Evolutionary conservation across 768 basidiomycete genomes (phyloP).

Genomic region (Amanita polypyramis): DNA sequence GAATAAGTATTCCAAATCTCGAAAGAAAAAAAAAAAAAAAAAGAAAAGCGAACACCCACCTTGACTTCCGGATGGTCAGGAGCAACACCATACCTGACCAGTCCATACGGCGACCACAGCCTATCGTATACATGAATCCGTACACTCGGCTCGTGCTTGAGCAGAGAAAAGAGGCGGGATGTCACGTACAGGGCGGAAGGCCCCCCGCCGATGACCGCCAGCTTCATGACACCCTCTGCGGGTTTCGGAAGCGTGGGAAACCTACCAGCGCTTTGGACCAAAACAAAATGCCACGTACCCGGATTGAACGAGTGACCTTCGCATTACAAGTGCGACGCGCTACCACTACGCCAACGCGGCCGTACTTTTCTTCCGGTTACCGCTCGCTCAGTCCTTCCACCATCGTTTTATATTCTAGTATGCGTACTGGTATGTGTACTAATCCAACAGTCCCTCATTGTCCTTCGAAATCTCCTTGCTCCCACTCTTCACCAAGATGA

Average conservation of each 20-base stretch:
- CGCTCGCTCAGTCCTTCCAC: background rate
- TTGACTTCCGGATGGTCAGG: slow-evolving; percentile 99
- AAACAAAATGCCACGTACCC: slow-evolving; percentile 28
- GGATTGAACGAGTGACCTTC: slow-evolving; percentile 38
- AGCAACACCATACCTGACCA: slow-evolving; percentile 93
- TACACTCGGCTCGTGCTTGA: slow-evolving; percentile 23
- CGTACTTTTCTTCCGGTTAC: too few species aligned
- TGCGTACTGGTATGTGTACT: too few species aligned
- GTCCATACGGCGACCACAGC: slow-evolving; percentile 88
- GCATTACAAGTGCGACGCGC: slow-evolving; percentile 36
- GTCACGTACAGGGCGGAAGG: slow-evolving; percentile 97
- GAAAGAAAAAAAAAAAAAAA: slow-evolving; percentile 4
- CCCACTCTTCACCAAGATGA: background rate
- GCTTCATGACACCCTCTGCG: slow-evolving; percentile 37
- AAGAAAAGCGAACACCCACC: slow-evolving; percentile 26
- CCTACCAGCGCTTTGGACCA: background rate
- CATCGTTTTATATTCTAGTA: too few species aligned
- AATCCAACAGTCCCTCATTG: too few species aligned
- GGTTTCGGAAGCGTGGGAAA: background rate
- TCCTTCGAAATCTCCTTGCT: background rate
- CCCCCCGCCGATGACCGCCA: slow-evolving; percentile 89
- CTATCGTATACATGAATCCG: slow-evolving; percentile 84
- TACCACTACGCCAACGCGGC: slow-evolving; percentile 33
- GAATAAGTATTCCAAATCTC: slow-evolving; percentile 2
- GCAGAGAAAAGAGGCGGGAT: slow-evolving; percentile 63